A percentile compares a stretch with the other conserved stretches of the same genome.
These are phyloP conservation scores for Ceratocystis alfenasii DNA, from an alignment of 2,329 filamentous ascomycete species.

Conservation along the genomic window DNA sequence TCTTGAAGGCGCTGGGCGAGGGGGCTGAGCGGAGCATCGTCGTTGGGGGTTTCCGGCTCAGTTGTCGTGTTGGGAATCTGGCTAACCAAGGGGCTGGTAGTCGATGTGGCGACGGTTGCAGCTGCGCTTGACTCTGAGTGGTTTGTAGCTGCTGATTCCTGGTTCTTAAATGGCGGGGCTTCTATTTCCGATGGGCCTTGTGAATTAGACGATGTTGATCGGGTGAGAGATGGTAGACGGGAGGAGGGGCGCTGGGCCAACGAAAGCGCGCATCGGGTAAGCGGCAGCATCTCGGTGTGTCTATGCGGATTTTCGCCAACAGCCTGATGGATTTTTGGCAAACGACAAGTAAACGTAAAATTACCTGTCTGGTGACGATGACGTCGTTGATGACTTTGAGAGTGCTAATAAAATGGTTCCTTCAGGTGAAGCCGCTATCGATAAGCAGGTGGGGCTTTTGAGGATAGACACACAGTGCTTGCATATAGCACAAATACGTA, in stretches of 20 bases:
- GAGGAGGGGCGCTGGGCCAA: not conserved
- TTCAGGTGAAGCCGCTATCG: not conserved
- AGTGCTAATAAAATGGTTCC: not conserved
- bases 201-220: not conserved
- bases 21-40: not conserved
- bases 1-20: conserved; percentile 43
- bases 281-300: not conserved
- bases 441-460: not conserved
- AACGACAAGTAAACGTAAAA: not conserved
- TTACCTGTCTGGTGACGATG: not conserved
- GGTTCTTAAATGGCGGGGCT: not conserved
- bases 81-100: no score
- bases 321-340: not conserved
- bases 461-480: not conserved
- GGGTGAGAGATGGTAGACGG: not conserved
- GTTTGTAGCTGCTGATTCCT: not conserved
- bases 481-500: no score
- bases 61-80: no score
- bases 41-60: not conserved
- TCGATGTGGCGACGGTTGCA: not conserved
- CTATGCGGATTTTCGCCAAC: not conserved
- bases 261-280: not conserved
- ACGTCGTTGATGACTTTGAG: not conserved
- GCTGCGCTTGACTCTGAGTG: not conserved
- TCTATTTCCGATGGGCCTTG: no score